Percentiles rank a stretch among this genome's conserved stretches.
phyloP scores from a whole-genome alignment of 2,329 filamentous ascomycete genomes.

The Apiospora saccharicola region DNA sequence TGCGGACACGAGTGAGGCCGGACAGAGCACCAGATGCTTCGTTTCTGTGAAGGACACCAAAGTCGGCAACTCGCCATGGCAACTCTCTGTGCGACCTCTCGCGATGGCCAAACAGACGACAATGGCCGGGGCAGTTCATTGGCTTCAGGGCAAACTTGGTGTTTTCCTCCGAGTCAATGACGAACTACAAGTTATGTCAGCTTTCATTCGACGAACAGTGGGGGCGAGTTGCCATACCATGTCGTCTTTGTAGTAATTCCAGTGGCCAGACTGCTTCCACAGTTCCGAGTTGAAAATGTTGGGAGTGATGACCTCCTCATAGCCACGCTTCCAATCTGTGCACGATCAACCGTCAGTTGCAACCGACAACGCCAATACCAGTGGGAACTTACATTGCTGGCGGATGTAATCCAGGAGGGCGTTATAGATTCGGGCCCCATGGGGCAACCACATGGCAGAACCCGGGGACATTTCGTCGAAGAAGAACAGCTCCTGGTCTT shows the following conservation, averaged over 20 bases:
- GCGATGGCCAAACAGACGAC: constrained; percentile 79
- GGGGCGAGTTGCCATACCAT: constrained; percentile 66
- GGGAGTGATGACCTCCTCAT: constrained; percentile 93
- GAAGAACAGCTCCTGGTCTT: constrained; percentile 97
- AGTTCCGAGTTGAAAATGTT: constrained; percentile 95
- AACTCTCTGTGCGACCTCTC: constrained; percentile 80
- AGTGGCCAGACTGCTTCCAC: constrained; percentile 96
- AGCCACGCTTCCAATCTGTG: constrained; percentile 81
- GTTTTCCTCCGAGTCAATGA: constrained; percentile 62
- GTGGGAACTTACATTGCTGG: constrained; percentile 64
- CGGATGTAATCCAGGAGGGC: constrained; percentile 82
- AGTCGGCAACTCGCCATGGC: constrained; percentile 85
- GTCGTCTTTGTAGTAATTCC: constrained; percentile 92
- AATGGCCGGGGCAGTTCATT: constrained; percentile 94
- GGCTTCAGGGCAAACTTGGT: constrained; percentile 86
- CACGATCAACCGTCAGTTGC: background rate
- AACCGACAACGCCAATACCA: background rate
- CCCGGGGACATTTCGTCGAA: constrained; percentile 95
- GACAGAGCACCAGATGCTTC: constrained; percentile 83
- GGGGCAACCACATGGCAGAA: constrained; percentile 89
- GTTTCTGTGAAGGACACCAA: constrained; percentile 86
- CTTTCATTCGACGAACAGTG: background rate
- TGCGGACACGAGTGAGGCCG: constrained; percentile 81
- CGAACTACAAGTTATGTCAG: constrained; percentile 54
- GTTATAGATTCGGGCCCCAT: constrained; percentile 94